Percentiles rank a stretch among this genome's conserved stretches.
Conservation (phyloP, 305 asterid genomes). For the Striga hermonthica region DNA sequence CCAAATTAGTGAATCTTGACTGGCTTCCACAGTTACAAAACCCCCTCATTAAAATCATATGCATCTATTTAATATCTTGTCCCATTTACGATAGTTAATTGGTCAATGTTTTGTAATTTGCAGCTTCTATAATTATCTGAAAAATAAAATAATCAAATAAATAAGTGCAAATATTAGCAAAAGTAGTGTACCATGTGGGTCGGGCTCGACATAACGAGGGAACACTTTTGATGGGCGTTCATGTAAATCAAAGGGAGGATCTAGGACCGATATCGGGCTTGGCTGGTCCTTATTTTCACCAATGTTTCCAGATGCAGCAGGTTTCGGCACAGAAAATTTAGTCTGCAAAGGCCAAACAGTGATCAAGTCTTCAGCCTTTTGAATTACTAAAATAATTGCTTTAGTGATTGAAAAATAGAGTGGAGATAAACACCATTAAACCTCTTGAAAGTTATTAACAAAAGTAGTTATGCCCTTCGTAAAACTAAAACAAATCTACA, state of each 20-base stretch:
- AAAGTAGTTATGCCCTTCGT: not conserved
- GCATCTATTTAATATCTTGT: too few species aligned
- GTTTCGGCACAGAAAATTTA: constrained; percentile 34
- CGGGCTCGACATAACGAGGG: constrained; percentile 39
- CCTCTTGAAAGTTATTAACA: not conserved
- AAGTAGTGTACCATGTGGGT: constrained; percentile 42
- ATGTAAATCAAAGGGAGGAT: constrained; percentile 68
- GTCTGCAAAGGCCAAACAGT: constrained; percentile 40
- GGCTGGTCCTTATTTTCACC: constrained; percentile 80
- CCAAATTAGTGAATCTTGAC: too few species aligned
- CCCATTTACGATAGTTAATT: too few species aligned
- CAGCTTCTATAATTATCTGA: not conserved
- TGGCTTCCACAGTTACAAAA: too few species aligned
- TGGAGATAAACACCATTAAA: constrained; percentile 6
- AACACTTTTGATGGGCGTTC: constrained; percentile 42
- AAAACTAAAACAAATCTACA: not conserved
- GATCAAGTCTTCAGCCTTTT: constrained; percentile 5
- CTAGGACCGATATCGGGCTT: constrained; percentile 84
- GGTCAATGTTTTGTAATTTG: not conserved
- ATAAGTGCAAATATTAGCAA: constrained; percentile 4
- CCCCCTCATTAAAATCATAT: too few species aligned
- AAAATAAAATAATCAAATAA: not conserved
- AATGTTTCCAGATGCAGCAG: constrained; percentile 43
- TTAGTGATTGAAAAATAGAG: constrained; percentile 12
- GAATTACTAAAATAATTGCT: not conserved